These are phyloP conservation scores for Pestalotiopsis sp. DNA, from an alignment of 2,329 filamentous ascomycete species.

Conservation along the genomic window DNA sequence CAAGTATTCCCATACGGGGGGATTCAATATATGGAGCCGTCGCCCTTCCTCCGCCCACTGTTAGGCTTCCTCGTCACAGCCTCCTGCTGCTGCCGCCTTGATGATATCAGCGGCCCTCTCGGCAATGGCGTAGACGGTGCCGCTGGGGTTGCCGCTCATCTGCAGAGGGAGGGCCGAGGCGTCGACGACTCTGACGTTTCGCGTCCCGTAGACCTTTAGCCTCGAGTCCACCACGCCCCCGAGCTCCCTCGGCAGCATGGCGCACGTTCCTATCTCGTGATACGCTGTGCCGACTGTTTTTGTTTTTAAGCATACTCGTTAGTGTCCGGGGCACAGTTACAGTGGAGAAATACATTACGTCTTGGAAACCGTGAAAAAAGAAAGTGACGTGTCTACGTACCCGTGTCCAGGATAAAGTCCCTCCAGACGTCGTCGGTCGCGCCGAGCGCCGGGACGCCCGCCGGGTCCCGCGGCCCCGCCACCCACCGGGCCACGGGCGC, in stretches of 20 bases:
- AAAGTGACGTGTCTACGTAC: background rate
- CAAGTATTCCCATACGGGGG: background rate
- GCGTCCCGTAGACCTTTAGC: conserved; percentile 49
- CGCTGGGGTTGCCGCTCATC: conserved; percentile 48
- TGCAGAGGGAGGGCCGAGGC: conserved; percentile 48
- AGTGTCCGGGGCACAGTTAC: background rate
- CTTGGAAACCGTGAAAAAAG: background rate
- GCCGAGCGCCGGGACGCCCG: conserved; percentile 18
- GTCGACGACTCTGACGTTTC: conserved; percentile 47
- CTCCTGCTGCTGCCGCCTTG: conserved; percentile 11
- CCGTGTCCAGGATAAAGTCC: conserved; percentile 9
- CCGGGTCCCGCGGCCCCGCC: conserved; percentile 13
- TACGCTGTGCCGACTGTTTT: conserved; percentile 17
- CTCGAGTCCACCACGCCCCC: conserved; percentile 48
- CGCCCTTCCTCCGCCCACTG: background rate
- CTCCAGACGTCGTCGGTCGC: conserved; percentile 4
- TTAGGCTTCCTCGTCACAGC: background rate
- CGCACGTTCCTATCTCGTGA: conserved; percentile 38
- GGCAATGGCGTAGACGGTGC: conserved; percentile 51
- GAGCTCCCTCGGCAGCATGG: conserved; percentile 46
- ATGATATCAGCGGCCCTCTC: conserved; percentile 40
- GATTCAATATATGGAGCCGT: background rate
- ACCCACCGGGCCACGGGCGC: conserved; percentile 19
- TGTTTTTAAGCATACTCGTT: background rate
- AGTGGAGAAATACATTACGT: background rate